These are phyloP conservation scores for Tirmania nivea DNA, from an alignment of 495 filamentous ascomycete genomes.

Conservation along the genomic window DNA sequence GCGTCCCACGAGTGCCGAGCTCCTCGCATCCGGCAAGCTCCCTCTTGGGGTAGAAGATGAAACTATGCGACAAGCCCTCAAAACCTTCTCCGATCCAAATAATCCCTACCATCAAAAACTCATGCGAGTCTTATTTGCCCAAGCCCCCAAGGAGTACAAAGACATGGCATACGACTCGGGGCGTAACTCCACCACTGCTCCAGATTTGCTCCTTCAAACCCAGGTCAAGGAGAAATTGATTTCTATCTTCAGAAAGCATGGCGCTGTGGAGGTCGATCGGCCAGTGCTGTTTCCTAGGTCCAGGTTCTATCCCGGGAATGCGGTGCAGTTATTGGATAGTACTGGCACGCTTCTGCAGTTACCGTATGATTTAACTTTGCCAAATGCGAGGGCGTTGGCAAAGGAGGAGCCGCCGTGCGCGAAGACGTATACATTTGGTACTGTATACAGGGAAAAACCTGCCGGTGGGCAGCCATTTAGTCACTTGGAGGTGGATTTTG, in stretches of 20 bases:
- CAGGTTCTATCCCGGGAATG: conserved; percentile 44
- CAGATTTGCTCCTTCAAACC: conserved; percentile 48
- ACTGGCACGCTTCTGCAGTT: conserved; percentile 72
- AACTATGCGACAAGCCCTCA: conserved; percentile 59
- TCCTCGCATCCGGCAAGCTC: conserved; percentile 69
- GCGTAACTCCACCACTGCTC: conserved; percentile 30
- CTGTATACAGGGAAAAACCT: conserved; percentile 60
- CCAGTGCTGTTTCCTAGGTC: conserved; percentile 63
- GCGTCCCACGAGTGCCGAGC: conserved; percentile 64
- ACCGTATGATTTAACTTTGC: conserved; percentile 77
- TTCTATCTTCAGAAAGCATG: conserved; percentile 72
- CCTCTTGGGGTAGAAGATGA: conserved; percentile 84
- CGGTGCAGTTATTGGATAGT: conserved; percentile 56
- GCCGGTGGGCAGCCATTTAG: conserved; percentile 60
- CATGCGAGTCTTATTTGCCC: conserved; percentile 59
- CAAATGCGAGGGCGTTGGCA: conserved; percentile 69
- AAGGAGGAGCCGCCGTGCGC: conserved; percentile 42
- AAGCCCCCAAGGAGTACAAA: conserved; percentile 50
- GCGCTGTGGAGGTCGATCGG: conserved; percentile 60
- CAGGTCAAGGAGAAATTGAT: conserved; percentile 55
- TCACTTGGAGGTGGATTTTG: conserved; percentile 82
- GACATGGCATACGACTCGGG: conserved; percentile 74
- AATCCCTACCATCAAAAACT: conserved; percentile 84
- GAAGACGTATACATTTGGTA: conserved; percentile 74
- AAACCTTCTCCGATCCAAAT: conserved; percentile 53